Evolutionary conservation across 179 eudicot species (phyloP), one percentile per base, ranked within the genome.

Genomic region (Beta macrorhiza): DNA sequence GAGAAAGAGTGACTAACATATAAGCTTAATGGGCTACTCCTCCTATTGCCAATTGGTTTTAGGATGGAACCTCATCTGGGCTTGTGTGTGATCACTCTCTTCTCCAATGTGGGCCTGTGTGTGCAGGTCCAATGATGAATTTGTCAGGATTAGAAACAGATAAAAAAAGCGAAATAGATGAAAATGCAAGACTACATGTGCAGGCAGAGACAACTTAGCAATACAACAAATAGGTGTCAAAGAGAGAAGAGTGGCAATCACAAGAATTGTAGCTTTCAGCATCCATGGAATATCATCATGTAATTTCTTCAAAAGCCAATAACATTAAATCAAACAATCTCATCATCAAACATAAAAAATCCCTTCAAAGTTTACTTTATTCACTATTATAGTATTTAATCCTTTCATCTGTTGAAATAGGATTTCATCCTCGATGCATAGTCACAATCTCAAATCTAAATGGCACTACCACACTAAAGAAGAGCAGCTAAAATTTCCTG

Each of bases 201-300:
- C 70, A 13, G 0, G 57, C n/a, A 42, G 1, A 17, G 79, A 53
- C 22, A 32, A 61, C 70, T 42, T 2, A 16, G 58, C 16, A 62
- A 55, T n/a, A 44, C 49, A 15, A 37, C n/a, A 59, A 58, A 15
- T 47, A 22, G 58, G 47, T 15, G 37, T 47, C 9, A 45, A 70
- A 8, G 47, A 79, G 47, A 44, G 14, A 56, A 22, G 47, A 2
- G 15, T 13, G 12, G 45, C 67, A 79, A 10, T 64, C 56, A 37
- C 37, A 49, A 49, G 58, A n/a, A 49, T 9, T 5, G 16, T 19
- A 72, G n/a, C n/a, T 52, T 55, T 74, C 77, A 56, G 7, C 63
- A 14, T 74, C 77, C 22, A 74, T 22, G 63, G 16, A 13, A 32
- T 74, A 74, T 51, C 49, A 32, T 74, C 51, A 74, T 74, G 65